Percentiles rank a stretch among this genome's conserved stretches.
Evolutionary conservation across 495 filamentous ascomycete species (phyloP).

Genomic region (Lepidopterella palustris): DNA sequence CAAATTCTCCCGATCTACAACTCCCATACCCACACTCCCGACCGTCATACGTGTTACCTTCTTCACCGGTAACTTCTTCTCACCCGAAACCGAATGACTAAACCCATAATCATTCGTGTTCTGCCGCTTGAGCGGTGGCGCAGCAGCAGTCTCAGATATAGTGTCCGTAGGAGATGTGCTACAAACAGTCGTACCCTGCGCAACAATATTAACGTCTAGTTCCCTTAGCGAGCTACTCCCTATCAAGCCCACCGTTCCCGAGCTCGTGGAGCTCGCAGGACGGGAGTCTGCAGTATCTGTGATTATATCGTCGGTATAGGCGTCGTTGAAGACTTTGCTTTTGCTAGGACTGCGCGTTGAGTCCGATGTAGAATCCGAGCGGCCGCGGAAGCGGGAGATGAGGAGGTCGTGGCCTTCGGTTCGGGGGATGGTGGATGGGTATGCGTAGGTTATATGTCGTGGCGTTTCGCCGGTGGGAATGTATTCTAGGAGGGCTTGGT

Average conservation of each 20-base stretch:
- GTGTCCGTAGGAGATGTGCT: conserved; percentile 15
- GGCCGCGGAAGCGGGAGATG: conserved; percentile 49
- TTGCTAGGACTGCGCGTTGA: conserved; percentile 34
- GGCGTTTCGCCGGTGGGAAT: conserved; percentile 79
- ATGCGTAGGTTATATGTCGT: conserved; percentile 66
- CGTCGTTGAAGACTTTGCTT: conserved; percentile 33
- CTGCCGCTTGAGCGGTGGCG: conserved; percentile 32
- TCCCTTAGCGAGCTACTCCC: conserved; percentile 31
- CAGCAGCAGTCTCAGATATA: conserved; percentile 9
- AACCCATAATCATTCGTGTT: conserved; percentile 18
- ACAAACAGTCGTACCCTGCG: conserved; percentile 17
- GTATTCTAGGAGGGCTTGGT: conserved; percentile 66
- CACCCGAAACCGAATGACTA: conserved; percentile 7
- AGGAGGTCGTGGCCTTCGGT: conserved; percentile 66
- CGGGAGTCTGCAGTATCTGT: conserved; percentile 6
- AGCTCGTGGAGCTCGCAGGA: conserved; percentile 10
- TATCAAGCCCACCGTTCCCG: conserved; percentile 12
- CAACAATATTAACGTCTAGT: conserved; percentile 36
- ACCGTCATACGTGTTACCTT: conserved; percentile 33
- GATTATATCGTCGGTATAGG: conserved; percentile 3
- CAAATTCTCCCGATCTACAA: conserved; percentile 28
- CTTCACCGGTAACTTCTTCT: conserved; percentile 34
- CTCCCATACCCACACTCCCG: conserved; percentile 15
- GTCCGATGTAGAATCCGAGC: conserved; percentile 9
- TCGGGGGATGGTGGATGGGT: conserved; percentile 65